Evolutionary conservation across 1,284 basidiomycete genomes (phyloP).

Genomic region (Papiliotrema terrestris): DNA sequence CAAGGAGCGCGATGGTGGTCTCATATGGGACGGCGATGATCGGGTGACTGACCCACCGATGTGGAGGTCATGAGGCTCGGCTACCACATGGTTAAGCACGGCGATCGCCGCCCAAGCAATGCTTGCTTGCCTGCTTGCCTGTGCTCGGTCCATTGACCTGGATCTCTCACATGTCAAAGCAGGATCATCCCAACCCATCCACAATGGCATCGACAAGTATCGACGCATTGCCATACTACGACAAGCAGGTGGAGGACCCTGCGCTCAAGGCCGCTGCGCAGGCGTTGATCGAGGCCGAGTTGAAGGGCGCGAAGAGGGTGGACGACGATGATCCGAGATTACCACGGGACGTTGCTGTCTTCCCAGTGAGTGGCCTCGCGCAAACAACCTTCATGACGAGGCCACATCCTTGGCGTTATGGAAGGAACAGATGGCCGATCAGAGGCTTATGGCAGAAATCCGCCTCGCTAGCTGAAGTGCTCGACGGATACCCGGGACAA

Average conservation of each 20-base stretch:
- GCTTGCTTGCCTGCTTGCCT: no score
- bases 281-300: constrained; percentile 46
- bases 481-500: constrained; percentile 59
- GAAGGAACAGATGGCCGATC: not conserved
- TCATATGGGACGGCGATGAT: no score
- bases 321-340: constrained; percentile 62
- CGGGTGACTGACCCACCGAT: no score
- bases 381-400: no score
- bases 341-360: constrained; percentile 59
- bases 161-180: no score
- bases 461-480: constrained; percentile 59
- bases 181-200: not conserved
- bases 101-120: no score
- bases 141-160: no score
- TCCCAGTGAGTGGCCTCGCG: constrained; percentile 26
- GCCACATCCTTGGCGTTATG: no score
- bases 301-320: constrained; percentile 32
- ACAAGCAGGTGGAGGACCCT: constrained; percentile 82
- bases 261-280: constrained; percentile 38
- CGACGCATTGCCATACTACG: constrained; percentile 91
- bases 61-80: no score
- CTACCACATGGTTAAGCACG: no score
- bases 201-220: constrained; percentile 47
- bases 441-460: constrained; percentile 27
- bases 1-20: no score